Evolutionary conservation across 2,329 filamentous ascomycete genomes (phyloP).

Genomic region (Pseudopyricularia cyperi): DNA sequence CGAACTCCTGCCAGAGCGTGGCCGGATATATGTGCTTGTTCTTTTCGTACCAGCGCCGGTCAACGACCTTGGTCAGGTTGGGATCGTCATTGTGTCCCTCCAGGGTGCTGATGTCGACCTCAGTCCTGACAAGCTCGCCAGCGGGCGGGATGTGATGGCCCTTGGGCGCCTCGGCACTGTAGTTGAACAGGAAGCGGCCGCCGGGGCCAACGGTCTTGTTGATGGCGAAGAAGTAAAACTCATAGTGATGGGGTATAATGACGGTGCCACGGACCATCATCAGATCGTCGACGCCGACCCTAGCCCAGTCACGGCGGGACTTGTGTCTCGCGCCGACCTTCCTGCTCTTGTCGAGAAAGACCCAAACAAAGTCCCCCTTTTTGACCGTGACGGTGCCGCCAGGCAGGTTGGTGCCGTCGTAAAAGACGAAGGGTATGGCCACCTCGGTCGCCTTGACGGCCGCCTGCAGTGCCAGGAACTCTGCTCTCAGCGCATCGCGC

Average conservation of each 20-base stretch:
- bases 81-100: conserved; percentile 74
- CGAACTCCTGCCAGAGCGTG: conserved; percentile 91
- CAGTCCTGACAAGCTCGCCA: conserved; percentile 21
- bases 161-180: conserved; percentile 33
- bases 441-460: conserved; percentile 82
- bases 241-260: conserved; percentile 96
- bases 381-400: conserved; percentile 75
- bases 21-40: conserved; percentile 98
- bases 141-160: conserved; percentile 12
- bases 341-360: conserved; percentile 82
- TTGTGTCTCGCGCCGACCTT: conserved; percentile 79
- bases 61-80: conserved; percentile 79
- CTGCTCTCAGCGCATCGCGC: conserved; percentile 59
- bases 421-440: conserved; percentile 88
- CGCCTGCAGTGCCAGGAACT: conserved; percentile 75
- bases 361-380: conserved; percentile 87
- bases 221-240: conserved; percentile 93
- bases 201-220: conserved; percentile 70
- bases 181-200: conserved; percentile 64
- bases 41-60: conserved; percentile 89
- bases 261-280: conserved; percentile 84
- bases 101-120: conserved; percentile 36
- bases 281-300: conserved; percentile 87
- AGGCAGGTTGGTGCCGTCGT: conserved; percentile 82
- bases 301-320: conserved; percentile 71